These are phyloP conservation scores for Asparagopsis taxiformis DNA, from an alignment of 31 red algal genomes.

Conservation along the genomic window DNA sequence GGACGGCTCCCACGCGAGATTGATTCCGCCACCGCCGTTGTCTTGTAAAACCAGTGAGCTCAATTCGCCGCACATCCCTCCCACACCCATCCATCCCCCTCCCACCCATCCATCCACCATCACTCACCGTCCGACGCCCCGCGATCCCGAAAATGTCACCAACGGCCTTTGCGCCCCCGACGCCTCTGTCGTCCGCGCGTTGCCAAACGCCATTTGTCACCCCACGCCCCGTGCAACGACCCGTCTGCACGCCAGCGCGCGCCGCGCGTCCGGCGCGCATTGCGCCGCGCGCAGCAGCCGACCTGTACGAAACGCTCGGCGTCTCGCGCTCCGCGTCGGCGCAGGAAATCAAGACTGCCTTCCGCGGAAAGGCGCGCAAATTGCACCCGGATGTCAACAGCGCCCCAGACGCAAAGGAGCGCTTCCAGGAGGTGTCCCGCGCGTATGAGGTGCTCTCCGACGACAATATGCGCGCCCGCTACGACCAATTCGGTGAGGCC, in stretches of 20 bases:
- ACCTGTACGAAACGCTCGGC: conserved; percentile 85
- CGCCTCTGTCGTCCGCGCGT: too few species aligned
- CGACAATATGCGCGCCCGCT: conserved; percentile 60
- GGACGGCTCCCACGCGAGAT: too few species aligned
- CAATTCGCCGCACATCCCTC: too few species aligned
- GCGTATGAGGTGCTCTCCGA: conserved; percentile 96
- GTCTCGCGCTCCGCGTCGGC: conserved; percentile 63
- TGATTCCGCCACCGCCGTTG: too few species aligned
- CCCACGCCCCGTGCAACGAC: conserved; percentile 5
- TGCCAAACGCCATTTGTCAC: too few species aligned
- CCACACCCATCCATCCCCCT: too few species aligned
- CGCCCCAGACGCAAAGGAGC: conserved; percentile 73
- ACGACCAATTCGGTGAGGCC: conserved; percentile 96
- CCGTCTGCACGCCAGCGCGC: conserved; percentile 2
- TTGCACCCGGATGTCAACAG: conserved; percentile 97
- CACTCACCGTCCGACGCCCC: too few species aligned
- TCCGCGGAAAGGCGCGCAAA: conserved; percentile 84
- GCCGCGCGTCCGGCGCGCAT: conserved; percentile 5
- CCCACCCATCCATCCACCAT: too few species aligned
- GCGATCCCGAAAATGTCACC: too few species aligned
- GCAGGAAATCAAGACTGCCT: conserved; percentile 84
- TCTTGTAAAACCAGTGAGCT: too few species aligned
- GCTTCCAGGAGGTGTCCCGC: conserved; percentile 80
- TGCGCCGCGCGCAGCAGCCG: conserved; percentile 55
- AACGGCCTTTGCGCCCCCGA: too few species aligned